phyloP scores from a whole-genome alignment of 2,329 filamentous ascomycete genomes.

The Trichoderma cornu-damae region DNA sequence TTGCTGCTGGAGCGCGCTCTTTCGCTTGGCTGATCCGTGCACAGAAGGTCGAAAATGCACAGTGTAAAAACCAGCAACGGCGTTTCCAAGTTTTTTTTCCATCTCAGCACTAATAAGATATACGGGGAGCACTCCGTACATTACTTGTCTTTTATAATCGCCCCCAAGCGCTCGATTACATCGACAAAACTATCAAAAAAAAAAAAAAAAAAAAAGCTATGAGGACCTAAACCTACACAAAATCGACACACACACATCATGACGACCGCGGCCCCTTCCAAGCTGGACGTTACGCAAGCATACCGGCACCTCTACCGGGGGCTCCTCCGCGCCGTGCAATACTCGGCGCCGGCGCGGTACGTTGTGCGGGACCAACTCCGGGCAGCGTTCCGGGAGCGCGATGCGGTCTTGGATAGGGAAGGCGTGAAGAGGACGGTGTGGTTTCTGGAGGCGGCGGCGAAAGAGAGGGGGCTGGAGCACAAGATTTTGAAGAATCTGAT shows the following conservation, averaged over 20 bases:
- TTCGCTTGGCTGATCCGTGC: not conserved
- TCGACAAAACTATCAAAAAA: too few relatives aligned
- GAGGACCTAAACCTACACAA: not conserved
- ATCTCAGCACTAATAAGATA: too few relatives aligned
- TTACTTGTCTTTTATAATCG: not conserved
- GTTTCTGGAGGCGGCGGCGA: slow-evolving; percentile 63
- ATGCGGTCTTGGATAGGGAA: slow-evolving; percentile 43
- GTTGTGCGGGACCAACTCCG: slow-evolving; percentile 56
- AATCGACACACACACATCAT: not conserved
- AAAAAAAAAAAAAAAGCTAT: not conserved
- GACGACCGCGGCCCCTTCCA: slow-evolving; percentile 22
- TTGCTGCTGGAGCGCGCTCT: too few relatives aligned
- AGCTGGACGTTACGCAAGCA: slow-evolving; percentile 50
- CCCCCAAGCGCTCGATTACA: not conserved
- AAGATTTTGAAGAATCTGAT: slow-evolving; percentile 65
- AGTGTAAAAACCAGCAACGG: not conserved
- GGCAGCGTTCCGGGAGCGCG: slow-evolving; percentile 49
- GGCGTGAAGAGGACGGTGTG: slow-evolving; percentile 60
- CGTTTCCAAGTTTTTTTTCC: too few relatives aligned
- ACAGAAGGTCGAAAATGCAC: not conserved
- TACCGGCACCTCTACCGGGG: slow-evolving; percentile 67
- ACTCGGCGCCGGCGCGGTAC: slow-evolving; percentile 62
- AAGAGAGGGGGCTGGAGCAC: slow-evolving; percentile 64
- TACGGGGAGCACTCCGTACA: too few relatives aligned
- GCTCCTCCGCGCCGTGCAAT: slow-evolving; percentile 65